Conservation (phyloP, 1,284 basidiomycete genomes). For the Sporisorium sorghi region DNA sequence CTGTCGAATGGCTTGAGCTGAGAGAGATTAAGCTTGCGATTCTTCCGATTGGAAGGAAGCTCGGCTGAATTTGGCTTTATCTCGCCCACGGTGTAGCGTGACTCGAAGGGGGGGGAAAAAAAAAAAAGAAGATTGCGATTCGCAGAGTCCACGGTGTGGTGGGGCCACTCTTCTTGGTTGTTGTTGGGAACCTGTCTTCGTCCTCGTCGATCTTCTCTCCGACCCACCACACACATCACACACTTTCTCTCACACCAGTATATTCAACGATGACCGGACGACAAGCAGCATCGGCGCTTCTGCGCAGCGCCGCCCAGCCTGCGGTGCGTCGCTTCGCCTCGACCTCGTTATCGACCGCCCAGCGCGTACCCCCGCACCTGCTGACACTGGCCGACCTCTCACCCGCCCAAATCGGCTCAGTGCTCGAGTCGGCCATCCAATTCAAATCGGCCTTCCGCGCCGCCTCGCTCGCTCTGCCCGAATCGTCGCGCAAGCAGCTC, state of each 20-base stretch:
- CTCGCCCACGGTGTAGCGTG: slow-evolving; percentile 1
- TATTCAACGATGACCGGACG: slow-evolving; percentile 29
- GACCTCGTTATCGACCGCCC: slow-evolving; percentile 14
- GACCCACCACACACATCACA: slow-evolving; percentile 1
- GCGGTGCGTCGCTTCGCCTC: slow-evolving; percentile 33
- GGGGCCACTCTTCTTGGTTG: slow-evolving; percentile 9
- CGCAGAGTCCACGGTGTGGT: not conserved
- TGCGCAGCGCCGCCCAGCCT: slow-evolving; percentile 8
- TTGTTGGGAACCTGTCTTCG: not conserved
- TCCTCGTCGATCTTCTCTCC: not conserved
- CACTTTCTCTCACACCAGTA: not conserved
- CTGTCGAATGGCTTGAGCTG: not conserved
- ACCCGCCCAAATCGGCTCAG: slow-evolving; percentile 77
- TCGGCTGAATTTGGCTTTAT: slow-evolving; percentile 14
- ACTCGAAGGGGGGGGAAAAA: slow-evolving; percentile 11
- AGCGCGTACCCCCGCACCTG: slow-evolving; percentile 69
- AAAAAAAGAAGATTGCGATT: slow-evolving; percentile 4
- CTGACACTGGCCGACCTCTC: slow-evolving; percentile 86
- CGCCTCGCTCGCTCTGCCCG: slow-evolving; percentile 72
- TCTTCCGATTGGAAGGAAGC: slow-evolving; percentile 10
- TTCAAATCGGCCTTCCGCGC: slow-evolving; percentile 75
- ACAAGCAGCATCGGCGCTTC: slow-evolving; percentile 17
- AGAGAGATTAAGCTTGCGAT: not conserved
- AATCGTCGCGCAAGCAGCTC: slow-evolving; percentile 40
- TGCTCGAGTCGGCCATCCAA: slow-evolving; percentile 76